Evolutionary conservation across 257 asterid species (phyloP).

Genomic region (Capsicum chinense): DNA sequence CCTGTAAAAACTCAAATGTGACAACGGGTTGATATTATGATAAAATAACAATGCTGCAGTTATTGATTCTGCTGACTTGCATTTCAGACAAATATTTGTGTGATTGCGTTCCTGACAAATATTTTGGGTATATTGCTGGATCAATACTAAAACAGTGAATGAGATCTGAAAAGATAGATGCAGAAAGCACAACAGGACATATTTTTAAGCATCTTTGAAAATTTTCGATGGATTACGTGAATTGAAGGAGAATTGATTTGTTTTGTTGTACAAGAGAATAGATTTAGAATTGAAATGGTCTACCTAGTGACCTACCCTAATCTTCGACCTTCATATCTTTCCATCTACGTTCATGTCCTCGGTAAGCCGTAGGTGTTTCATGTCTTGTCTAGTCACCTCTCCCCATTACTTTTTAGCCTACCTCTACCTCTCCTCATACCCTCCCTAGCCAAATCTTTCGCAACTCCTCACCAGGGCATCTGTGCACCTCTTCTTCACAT

Average conservation of each 20-base stretch:
- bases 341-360: too few relatives aligned
- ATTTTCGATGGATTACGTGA: neutral
- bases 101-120: neutral
- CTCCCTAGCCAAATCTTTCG: too few relatives aligned
- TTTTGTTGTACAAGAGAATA: neutral
- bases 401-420: too few relatives aligned
- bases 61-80: neutral
- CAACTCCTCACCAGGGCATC: too few relatives aligned
- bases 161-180: slow-evolving; percentile 6
- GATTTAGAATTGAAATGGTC: neutral
- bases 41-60: neutral
- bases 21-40: neutral
- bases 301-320: too few relatives aligned
- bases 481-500: too few relatives aligned
- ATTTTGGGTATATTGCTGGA: too few relatives aligned
- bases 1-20: neutral
- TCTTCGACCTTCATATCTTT: too few relatives aligned
- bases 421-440: too few relatives aligned
- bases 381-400: too few relatives aligned
- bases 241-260: slow-evolving; percentile 3
- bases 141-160: neutral
- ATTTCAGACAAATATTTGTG: neutral
- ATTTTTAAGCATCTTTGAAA: neutral
- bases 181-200: slow-evolving; percentile 5
- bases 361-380: too few relatives aligned